A percentile compares a stretch with the other conserved stretches of the same genome.
Conservation (phyloP, 2,329 filamentous ascomycete species). For the Magnaporthales sp. region DNA sequence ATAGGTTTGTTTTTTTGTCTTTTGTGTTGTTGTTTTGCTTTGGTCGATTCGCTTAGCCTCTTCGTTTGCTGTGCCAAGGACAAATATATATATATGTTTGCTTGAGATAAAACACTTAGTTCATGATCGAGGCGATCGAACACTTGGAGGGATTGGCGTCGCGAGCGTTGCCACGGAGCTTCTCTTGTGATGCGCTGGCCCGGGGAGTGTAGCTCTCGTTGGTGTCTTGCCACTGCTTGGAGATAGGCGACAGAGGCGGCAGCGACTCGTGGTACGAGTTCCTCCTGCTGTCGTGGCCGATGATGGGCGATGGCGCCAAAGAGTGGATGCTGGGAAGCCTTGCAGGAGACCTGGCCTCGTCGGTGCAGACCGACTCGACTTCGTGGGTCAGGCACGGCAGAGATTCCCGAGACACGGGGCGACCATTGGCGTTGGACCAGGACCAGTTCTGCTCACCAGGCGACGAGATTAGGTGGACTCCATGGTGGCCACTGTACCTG, state of each 20-base stretch:
- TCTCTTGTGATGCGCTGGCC: too few relatives aligned
- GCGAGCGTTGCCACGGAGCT: neutral
- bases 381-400: neutral
- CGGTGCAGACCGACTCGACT: neutral
- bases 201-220: neutral
- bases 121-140: neutral
- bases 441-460: neutral
- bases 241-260: conserved; percentile 30
- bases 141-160: neutral
- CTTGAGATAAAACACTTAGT: neutral
- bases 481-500: neutral
- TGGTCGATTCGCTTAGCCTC: neutral
- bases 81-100: neutral
- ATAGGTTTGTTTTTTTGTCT: neutral
- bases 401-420: neutral
- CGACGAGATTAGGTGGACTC: neutral
- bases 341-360: neutral
- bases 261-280: conserved; percentile 20
- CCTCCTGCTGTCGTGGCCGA: conserved; percentile 4
- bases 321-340: neutral
- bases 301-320: conserved; percentile 9
- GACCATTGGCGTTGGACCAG: neutral
- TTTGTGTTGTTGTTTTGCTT: neutral
- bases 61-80: neutral
- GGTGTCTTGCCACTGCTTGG: conserved; percentile 8